Conservation (phyloP, 192 early-diverging fungal species). For the Backusella sp. region DNA sequence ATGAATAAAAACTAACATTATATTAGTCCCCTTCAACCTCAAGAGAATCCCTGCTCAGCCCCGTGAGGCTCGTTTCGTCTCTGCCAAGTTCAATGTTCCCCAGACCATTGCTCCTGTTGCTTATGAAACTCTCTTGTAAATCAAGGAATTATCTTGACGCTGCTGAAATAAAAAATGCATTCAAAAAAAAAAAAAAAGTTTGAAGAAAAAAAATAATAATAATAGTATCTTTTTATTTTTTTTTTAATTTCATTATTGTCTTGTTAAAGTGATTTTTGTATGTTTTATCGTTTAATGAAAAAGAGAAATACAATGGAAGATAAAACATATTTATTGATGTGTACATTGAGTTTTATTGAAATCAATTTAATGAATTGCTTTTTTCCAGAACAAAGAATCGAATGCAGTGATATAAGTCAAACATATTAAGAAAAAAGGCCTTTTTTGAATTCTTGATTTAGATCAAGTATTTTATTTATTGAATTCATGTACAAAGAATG, state of each 20-base stretch:
- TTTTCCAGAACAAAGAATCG: too few relatives aligned
- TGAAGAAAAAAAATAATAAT: neutral
- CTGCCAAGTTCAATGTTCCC: constrained; percentile 85
- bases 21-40: constrained; percentile 59
- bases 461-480: too few relatives aligned
- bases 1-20: too few relatives aligned
- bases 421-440: too few relatives aligned
- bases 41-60: constrained; percentile 92
- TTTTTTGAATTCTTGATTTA: too few relatives aligned
- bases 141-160: neutral
- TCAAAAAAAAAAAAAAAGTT: neutral
- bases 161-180: neutral
- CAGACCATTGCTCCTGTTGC: constrained; percentile 94
- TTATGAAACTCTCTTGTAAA: constrained; percentile 84
- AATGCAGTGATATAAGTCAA: too few relatives aligned
- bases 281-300: neutral
- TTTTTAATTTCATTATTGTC: neutral
- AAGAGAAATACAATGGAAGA: too few relatives aligned
- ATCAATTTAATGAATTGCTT: too few relatives aligned
- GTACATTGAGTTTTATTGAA: too few relatives aligned
- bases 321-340: too few relatives aligned
- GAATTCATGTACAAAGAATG: too few relatives aligned
- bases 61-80: constrained; percentile 84
- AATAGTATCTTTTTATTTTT: neutral
- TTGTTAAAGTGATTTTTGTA: neutral